Evolutionary conservation across 2,329 filamentous ascomycete species (phyloP).

Genomic region (Pleomassaria siparia): DNA sequence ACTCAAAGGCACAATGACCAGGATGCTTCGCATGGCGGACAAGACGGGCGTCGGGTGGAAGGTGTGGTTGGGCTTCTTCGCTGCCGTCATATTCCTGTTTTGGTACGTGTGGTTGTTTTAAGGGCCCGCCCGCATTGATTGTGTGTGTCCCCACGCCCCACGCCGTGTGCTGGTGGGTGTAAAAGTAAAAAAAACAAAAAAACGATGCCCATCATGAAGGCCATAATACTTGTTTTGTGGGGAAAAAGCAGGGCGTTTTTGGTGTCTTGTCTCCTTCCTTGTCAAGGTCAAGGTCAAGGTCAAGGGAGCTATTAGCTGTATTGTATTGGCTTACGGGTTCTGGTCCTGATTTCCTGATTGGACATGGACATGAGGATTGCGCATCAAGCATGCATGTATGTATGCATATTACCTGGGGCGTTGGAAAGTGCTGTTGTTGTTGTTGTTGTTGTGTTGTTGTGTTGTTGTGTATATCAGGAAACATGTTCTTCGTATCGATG

Average conservation of each 20-base stretch:
- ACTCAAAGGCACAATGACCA: slow-evolving; percentile 89
- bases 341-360: too few species aligned
- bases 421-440: neutral
- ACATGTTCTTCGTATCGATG: neutral
- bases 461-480: slow-evolving; percentile 1
- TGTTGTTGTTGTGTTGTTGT: too few species aligned
- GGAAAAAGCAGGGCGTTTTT: neutral
- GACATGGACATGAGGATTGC: too few species aligned
- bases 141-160: too few species aligned
- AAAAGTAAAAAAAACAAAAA: neutral
- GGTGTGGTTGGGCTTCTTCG: slow-evolving; percentile 89
- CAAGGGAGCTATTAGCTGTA: neutral
- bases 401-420: slow-evolving; percentile 10
- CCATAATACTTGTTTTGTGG: neutral
- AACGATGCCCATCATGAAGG: neutral
- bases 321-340: too few species aligned
- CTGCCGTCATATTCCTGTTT: slow-evolving; percentile 79
- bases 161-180: neutral
- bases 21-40: slow-evolving; percentile 95
- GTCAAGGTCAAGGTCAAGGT: too few species aligned
- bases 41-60: slow-evolving; percentile 93
- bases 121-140: too few species aligned
- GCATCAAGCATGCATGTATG: slow-evolving; percentile 2
- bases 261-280: too few species aligned
- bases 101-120: slow-evolving; percentile 89